Evolutionary conservation across 345 rosid genomes (phyloP).

Genomic region (Cardamine occulta): DNA sequence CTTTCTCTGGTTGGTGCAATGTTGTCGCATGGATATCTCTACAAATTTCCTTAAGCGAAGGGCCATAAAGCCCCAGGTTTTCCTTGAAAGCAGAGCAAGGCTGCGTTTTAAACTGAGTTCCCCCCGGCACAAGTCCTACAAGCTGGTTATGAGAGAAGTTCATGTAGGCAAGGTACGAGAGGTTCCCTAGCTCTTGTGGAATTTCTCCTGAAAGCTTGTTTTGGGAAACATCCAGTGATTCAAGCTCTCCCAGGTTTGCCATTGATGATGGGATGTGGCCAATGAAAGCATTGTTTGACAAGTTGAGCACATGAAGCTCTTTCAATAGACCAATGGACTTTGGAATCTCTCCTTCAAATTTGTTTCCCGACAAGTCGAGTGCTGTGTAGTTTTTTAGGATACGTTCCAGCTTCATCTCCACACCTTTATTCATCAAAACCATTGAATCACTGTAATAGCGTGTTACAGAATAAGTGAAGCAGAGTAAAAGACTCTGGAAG

Average conservation of each 20-base stretch:
- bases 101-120: constrained; percentile 32
- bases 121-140: constrained; percentile 15
- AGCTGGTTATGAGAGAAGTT: constrained; percentile 37
- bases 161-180: constrained; percentile 18
- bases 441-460: not conserved
- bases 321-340: constrained; percentile 28
- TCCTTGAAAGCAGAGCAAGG: not conserved
- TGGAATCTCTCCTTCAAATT: constrained; percentile 40
- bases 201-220: constrained; percentile 36
- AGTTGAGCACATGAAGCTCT: not conserved
- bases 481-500: no score
- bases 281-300: constrained; percentile 16
- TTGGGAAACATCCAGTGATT: constrained; percentile 32
- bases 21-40: not conserved
- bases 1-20: not conserved
- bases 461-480: no score
- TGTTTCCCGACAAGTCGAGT: constrained; percentile 23
- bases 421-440: constrained; percentile 4
- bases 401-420: not conserved
- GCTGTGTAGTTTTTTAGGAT: not conserved
- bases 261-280: constrained; percentile 37
- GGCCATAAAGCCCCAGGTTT: not conserved
- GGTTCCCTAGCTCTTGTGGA: constrained; percentile 22
- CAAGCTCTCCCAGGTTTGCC: constrained; percentile 17
- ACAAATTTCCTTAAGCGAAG: not conserved